These are phyloP conservation scores for Beverwykella pulmonaria DNA, from an alignment of 495 filamentous ascomycete species.

Conservation along the genomic window DNA sequence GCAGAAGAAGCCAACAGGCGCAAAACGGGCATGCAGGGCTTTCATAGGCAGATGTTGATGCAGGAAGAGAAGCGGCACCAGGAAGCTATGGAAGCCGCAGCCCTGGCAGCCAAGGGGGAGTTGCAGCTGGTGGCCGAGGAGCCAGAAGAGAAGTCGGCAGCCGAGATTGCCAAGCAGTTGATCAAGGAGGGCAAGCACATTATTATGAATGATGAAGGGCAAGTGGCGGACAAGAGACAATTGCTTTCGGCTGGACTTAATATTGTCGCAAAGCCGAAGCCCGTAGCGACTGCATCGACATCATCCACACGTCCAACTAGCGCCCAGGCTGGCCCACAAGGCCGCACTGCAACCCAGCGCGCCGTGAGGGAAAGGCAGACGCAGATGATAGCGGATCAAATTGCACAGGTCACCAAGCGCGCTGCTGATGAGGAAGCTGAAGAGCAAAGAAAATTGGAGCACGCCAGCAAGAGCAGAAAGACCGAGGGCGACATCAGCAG, in stretches of 20 bases:
- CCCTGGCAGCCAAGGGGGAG: conserved; percentile 52
- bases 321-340: conserved; percentile 30
- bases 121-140: conserved; percentile 44
- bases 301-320: conserved; percentile 1
- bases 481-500: conserved; percentile 80
- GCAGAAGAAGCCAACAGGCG: conserved; percentile 64
- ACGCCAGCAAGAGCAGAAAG: conserved; percentile 71
- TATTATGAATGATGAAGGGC: conserved; percentile 86
- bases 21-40: conserved; percentile 80
- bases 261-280: conserved; percentile 64
- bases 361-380: conserved; percentile 80
- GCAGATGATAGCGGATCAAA: conserved; percentile 80
- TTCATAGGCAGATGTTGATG: conserved; percentile 83
- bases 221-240: conserved; percentile 92
- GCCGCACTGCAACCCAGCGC: conserved; percentile 49
- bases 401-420: conserved; percentile 74
- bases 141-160: conserved; percentile 64
- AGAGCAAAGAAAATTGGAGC: conserved; percentile 66
- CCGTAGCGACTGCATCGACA: conserved; percentile 28
- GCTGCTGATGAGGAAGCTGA: conserved; percentile 74
- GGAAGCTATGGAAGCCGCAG: conserved; percentile 69
- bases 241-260: conserved; percentile 88
- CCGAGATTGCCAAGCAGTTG: conserved; percentile 72
- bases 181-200: conserved; percentile 70
- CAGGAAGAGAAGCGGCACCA: conserved; percentile 76